Evolutionary conservation across 176 grass and related monocot species (phyloP), one percentile per base, ranked within the genome.

Genomic region (Carex scoparia): DNA sequence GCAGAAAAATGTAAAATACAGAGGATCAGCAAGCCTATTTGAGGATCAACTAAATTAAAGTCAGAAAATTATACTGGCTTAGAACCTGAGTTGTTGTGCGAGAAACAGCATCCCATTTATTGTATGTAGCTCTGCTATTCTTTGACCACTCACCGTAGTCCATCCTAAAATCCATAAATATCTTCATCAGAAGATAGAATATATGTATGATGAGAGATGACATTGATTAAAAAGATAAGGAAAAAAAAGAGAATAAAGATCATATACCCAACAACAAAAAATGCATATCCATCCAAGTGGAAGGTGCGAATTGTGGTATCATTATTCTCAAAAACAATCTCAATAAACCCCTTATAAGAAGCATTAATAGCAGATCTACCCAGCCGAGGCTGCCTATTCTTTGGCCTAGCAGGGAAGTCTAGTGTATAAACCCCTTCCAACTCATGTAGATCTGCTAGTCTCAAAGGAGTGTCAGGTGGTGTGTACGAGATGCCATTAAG

Each of bases 191-290:
- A 81, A 79, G 69, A 18, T 84, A 65, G 31, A 46, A 56, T 56
- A 76, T 68, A 68, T 63, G 38, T 27, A 16, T 35, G 80, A 38
- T 48, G 65, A 42, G 12, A 78, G 5, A 65, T 48, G 1, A 62
- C 7, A 81, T 46, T 61, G 7, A 68, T 8, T 56, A 79, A 7
- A 15, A 68, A 64, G 53, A 62, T 65, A 10, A 73, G 84, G 4
- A 32, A 9, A 60, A 44, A 44, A 49, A 2, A 30, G 33, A 77
- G 57, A 67, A 18, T 89, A n/a, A 27, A 79, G 31, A 27, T 85
- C n/a, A 60, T 54, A 33, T 95, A 98, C 96, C 96, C 96, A 15
- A 94, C 93, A 65, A 98, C 93, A 87, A 94, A 95, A 86, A 98
- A 95, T 80, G 96, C 79, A 53, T 95, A 98, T 79, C 96, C 96